Conservation (phyloP, 768 basidiomycete species). For the Tylopilus vinaceipallidus region DNA sequence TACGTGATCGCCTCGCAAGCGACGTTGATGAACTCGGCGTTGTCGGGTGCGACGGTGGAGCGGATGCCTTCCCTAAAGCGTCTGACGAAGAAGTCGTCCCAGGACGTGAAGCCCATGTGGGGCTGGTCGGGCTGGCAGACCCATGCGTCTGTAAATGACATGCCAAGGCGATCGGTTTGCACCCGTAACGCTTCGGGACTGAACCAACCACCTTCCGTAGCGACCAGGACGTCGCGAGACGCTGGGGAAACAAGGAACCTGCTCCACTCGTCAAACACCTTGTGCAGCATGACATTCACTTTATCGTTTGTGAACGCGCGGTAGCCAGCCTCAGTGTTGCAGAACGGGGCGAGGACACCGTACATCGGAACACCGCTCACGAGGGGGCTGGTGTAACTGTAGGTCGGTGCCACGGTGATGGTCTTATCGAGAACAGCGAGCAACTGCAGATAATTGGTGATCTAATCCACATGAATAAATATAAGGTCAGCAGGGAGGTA, state of each 20-base stretch:
- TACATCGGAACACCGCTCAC: conserved; percentile 24
- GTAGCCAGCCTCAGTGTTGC: conserved; percentile 22
- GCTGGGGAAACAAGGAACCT: conserved; percentile 42
- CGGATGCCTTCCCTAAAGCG: conserved; percentile 40
- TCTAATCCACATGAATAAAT: background rate
- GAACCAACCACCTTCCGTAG: conserved; percentile 47
- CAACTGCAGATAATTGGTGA: conserved; percentile 2
- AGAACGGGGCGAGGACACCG: conserved; percentile 22
- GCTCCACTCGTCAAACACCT: conserved; percentile 50
- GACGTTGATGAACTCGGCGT: conserved; percentile 40
- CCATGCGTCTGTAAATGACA: conserved; percentile 39
- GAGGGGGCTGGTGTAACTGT: conserved; percentile 20
- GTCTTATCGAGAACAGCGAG: conserved; percentile 13
- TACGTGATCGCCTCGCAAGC: conserved; percentile 55
- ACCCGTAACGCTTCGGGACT: conserved; percentile 30
- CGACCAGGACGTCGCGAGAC: conserved; percentile 43
- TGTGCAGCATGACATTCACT: conserved; percentile 47
- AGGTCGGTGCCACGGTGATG: conserved; percentile 17
- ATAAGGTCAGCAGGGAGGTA: background rate
- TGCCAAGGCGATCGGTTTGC: conserved; percentile 12
- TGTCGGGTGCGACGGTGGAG: conserved; percentile 31
- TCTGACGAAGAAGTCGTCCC: conserved; percentile 58
- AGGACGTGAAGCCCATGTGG: conserved; percentile 47
- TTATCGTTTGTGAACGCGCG: conserved; percentile 30
- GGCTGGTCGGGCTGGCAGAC: conserved; percentile 38